A percentile compares a stretch with the other conserved stretches of the same genome.
These are phyloP conservation scores for Tolypocladium guangdongense DNA, from an alignment of 2,329 filamentous ascomycete genomes.

Conservation along the genomic window DNA sequence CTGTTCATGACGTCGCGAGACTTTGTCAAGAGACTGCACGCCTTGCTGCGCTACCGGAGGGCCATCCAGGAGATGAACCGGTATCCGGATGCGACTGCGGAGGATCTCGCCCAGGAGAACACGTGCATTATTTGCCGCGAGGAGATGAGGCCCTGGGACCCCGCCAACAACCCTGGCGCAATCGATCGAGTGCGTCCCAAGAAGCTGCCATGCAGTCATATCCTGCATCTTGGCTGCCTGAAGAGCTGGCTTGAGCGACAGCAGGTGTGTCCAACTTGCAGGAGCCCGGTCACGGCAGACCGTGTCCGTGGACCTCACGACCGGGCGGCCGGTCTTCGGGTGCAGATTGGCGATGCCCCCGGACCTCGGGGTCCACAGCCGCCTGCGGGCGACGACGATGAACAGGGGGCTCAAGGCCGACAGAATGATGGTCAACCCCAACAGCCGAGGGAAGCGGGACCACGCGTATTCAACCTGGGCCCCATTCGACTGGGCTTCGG, in stretches of 20 bases:
- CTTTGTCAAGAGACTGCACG: constrained; percentile 79
- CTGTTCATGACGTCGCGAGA: constrained; percentile 89
- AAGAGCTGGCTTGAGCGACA: constrained; percentile 96
- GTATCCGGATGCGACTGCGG: constrained; percentile 81
- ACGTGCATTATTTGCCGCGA: constrained; percentile 98
- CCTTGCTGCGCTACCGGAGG: constrained; percentile 80
- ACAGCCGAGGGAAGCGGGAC: constrained; percentile 23
- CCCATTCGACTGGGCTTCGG: constrained; percentile 68
- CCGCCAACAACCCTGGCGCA: constrained; percentile 46
- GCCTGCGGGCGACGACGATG: constrained; percentile 4
- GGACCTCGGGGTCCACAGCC: constrained; percentile 6
- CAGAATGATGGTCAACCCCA: constrained; percentile 9
- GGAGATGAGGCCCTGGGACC: constrained; percentile 77
- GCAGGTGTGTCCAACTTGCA: constrained; percentile 92
- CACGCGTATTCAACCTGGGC: constrained; percentile 60
- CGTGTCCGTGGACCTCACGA: constrained; percentile 16
- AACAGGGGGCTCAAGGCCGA: constrained; percentile 3
- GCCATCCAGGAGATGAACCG: constrained; percentile 91
- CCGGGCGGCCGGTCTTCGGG: constrained; percentile 17
- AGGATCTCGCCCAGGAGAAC: constrained; percentile 76
- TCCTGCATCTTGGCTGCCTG: constrained; percentile 86
- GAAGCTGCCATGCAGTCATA: constrained; percentile 92
- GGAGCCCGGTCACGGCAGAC: constrained; percentile 54
- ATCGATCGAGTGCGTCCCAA: constrained; percentile 83
- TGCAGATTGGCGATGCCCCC: constrained; percentile 17